Percentiles rank a stretch among this genome's conserved stretches.
phyloP scores from a whole-genome alignment of 257 asterid genomes.

The Hygrophila difformis region DNA sequence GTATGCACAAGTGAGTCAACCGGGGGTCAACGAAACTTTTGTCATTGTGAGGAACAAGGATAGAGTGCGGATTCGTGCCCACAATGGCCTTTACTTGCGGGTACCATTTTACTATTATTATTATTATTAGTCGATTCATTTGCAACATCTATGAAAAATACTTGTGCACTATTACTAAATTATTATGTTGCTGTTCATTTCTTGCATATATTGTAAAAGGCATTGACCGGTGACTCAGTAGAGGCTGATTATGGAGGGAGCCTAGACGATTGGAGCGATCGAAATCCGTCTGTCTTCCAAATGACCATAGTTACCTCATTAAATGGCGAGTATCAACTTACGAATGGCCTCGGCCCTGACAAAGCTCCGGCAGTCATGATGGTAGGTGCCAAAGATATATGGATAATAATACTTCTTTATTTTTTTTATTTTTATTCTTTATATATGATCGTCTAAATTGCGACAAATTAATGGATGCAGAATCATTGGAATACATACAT shows the following conservation, averaged over 20 bases:
- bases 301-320: not conserved
- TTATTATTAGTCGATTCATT: too few relatives aligned
- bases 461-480: too few relatives aligned
- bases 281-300: conserved; percentile 9
- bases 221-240: conserved; percentile 7
- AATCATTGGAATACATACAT: conserved; percentile 13
- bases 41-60: conserved; percentile 17
- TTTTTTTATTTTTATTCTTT: too few relatives aligned
- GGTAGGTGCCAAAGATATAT: conserved; percentile 7
- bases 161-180: too few relatives aligned
- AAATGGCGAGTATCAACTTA: conserved; percentile 12
- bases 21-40: conserved; percentile 21
- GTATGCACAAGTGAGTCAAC: conserved; percentile 11
- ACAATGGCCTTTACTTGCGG: conserved; percentile 28
- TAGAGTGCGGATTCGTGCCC: conserved; percentile 18
- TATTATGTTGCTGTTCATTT: too few relatives aligned
- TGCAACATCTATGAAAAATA: too few relatives aligned
- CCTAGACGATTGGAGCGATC: conserved; percentile 13
- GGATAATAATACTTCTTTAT: too few relatives aligned
- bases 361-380: conserved; percentile 8
- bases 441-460: too few relatives aligned
- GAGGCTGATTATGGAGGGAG: conserved; percentile 16
- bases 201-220: too few relatives aligned
- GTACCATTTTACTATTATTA: not conserved
- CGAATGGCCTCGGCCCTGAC: conserved; percentile 16